Percentiles rank a stretch among this genome's conserved stretches.
Evolutionary conservation across 2,329 filamentous ascomycete species (phyloP).

Genomic region (Colletotrichum chrysophilum): DNA sequence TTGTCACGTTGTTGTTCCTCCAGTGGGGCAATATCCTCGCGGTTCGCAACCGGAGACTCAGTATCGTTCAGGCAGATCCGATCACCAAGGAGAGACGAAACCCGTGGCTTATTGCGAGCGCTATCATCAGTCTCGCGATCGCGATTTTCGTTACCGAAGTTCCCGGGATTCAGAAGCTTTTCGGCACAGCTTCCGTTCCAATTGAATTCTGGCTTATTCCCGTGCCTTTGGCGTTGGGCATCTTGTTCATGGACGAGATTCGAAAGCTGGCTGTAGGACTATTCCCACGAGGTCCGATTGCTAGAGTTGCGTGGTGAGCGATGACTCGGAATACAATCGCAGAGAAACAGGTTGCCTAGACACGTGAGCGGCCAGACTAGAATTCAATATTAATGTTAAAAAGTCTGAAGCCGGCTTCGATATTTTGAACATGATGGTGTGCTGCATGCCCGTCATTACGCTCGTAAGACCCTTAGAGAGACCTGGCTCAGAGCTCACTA

Average conservation of each 20-base stretch:
- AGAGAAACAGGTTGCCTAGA: neutral
- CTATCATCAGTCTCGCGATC: neutral
- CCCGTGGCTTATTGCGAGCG: neutral
- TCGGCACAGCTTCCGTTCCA: neutral
- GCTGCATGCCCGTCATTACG: neutral
- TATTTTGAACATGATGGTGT: rapidly evolving
- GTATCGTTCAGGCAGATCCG: neutral
- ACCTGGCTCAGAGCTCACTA: neutral
- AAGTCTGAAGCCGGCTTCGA: rapidly evolving
- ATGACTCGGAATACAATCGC: neutral
- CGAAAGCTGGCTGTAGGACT: neutral
- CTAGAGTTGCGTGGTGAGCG: neutral
- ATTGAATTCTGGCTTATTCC: neutral
- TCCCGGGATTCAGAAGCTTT: neutral
- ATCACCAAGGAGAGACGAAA: neutral
- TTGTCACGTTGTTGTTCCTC: neutral
- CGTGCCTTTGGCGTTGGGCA: neutral
- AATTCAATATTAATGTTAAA: neutral
- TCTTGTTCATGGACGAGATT: neutral
- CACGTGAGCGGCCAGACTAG: neutral
- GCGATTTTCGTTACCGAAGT: neutral
- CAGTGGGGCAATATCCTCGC: neutral
- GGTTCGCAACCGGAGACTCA: neutral
- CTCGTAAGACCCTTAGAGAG: rapidly evolving
- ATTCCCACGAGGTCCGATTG: neutral